Evolutionary conservation across 768 basidiomycete species (phyloP), one percentile per base, ranked within the genome.

Genomic region (Pleurotus platypus): DNA sequence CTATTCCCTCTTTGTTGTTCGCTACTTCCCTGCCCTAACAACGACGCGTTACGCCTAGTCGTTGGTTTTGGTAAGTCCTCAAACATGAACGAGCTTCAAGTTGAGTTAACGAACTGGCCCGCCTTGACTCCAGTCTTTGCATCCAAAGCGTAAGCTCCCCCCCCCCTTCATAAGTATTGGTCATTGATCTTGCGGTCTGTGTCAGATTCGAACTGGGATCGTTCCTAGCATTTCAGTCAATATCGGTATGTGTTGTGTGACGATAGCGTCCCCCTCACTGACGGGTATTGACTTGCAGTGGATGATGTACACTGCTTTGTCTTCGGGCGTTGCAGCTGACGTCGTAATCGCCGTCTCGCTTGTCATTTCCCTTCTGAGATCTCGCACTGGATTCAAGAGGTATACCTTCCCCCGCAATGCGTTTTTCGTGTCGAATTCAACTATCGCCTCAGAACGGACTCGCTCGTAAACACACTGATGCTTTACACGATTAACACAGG

Each of bases 401-500:
- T 76, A 53, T 37, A 63, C 16, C 9, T 20, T 27, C 12, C 39
- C 16, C 47, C 46, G 12, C 26, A 45, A 7, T 5, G 15, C 13
- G 2, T 12, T 20, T 18, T 20, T 18, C 30, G 3, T 7, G 6
- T 37, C 40, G 39, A n/a, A 12, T n/a, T 12, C 5, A 4, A 18
- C 22, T 12, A 22, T 35, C 5, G 8, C 8, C 4, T 4, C 26
- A 54, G 51, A 26, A 80, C 79, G 20, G 73, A 82, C 49, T 72
- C 75, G 0, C 56, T 81, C 2, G 62, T 81, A 4, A 75, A 70
- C 13, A 63, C 71, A 12, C 63, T 83, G 22, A 75, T 82, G 58
- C 49, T 77, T 54, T 82, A 79, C 56, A 70, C 75, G 15, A 72
- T 83, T 49, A 81, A 79, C 60, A 80, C 79, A n/a, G 51, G 51